A percentile compares a stretch with the other conserved stretches of the same genome.
These are phyloP conservation scores for Saprolegnia diclina DNA, from an alignment of 352 stramenopile species.

Conservation along the genomic window DNA sequence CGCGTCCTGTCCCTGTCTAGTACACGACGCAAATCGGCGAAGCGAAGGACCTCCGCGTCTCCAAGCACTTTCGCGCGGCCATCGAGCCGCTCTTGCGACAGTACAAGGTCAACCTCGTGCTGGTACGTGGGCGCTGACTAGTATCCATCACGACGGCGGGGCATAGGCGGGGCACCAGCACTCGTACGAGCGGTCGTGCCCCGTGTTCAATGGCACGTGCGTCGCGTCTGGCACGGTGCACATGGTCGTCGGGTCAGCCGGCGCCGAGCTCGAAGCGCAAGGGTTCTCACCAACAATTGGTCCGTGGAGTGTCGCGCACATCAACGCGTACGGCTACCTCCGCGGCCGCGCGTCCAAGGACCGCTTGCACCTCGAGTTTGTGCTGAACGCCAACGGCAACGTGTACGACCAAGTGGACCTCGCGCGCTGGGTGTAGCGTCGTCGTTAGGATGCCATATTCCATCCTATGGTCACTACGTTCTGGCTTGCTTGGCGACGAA, in stretches of 20 bases:
- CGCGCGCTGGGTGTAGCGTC: constrained; percentile 35
- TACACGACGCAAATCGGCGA: constrained; percentile 77
- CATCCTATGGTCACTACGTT: too few relatives aligned
- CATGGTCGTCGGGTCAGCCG: constrained; percentile 80
- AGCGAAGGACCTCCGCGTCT: constrained; percentile 58
- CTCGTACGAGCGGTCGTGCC: constrained; percentile 87
- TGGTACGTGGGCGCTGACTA: constrained; percentile 39
- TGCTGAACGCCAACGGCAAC: constrained; percentile 60
- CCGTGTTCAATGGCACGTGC: constrained; percentile 67
- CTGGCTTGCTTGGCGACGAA: constrained; percentile 29
- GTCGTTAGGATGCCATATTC: too few relatives aligned
- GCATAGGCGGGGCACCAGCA: constrained; percentile 85
- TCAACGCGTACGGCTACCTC: constrained; percentile 76
- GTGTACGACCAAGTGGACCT: constrained; percentile 62
- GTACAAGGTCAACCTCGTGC: constrained; percentile 87
- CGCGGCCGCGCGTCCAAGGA: constrained; percentile 33
- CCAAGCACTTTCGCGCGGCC: constrained; percentile 75
- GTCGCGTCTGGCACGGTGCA: constrained; percentile 69
- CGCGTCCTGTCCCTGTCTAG: constrained; percentile 27
- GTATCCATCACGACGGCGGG: too few relatives aligned
- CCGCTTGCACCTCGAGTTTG: constrained; percentile 52
- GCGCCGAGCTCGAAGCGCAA: constrained; percentile 57
- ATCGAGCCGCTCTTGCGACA: constrained; percentile 85
- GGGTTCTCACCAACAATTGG: constrained; percentile 62
- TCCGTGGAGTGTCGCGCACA: constrained; percentile 71